phyloP scores from a whole-genome alignment of 768 basidiomycete species.

The Amylocystis lapponica region DNA sequence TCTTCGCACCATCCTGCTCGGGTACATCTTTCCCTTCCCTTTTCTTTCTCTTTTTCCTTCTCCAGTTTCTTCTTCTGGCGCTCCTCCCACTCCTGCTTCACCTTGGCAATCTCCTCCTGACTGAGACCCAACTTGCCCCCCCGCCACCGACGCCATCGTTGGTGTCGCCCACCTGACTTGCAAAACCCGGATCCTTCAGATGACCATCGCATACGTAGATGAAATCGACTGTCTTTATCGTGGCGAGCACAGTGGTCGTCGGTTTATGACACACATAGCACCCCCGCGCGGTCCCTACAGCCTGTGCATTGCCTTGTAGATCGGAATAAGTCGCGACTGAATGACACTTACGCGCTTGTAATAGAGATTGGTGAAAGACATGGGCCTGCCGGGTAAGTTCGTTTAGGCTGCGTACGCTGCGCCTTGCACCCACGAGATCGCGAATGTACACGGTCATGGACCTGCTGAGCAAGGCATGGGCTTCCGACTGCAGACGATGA shows the following conservation, averaged over 20 bases:
- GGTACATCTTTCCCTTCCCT: too few relatives aligned
- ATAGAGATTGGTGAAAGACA: slow-evolving; percentile 82
- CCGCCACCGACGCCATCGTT: slow-evolving; percentile 24
- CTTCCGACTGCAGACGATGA: slow-evolving; percentile 2
- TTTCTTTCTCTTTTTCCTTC: slow-evolving; percentile 43
- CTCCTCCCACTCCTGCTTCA: slow-evolving; percentile 78
- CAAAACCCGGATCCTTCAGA: slow-evolving; percentile 75
- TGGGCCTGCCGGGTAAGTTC: too few relatives aligned
- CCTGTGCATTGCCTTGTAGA: slow-evolving; percentile 37
- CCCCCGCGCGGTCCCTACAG: slow-evolving; percentile 68
- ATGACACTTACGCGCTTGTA: slow-evolving; percentile 70
- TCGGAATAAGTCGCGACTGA: background rate
- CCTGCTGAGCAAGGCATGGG: slow-evolving; percentile 2
- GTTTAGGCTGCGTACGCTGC: background rate
- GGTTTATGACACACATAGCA: slow-evolving; percentile 80
- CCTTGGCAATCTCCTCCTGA: slow-evolving; percentile 70
- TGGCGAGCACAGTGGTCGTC: slow-evolving; percentile 80
- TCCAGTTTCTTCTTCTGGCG: slow-evolving; percentile 58
- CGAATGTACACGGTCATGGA: too few relatives aligned
- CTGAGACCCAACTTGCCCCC: slow-evolving; percentile 37
- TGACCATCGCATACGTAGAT: slow-evolving; percentile 82
- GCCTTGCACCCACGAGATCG: background rate
- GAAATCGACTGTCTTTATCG: slow-evolving; percentile 78
- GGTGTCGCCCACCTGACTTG: slow-evolving; percentile 40
- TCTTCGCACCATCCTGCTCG: slow-evolving; percentile 33